Evolutionary conservation across 129 eudicot genomes (phyloP), one percentile per base, ranked within the genome.

Genomic region (Tagetes erecta): DNA sequence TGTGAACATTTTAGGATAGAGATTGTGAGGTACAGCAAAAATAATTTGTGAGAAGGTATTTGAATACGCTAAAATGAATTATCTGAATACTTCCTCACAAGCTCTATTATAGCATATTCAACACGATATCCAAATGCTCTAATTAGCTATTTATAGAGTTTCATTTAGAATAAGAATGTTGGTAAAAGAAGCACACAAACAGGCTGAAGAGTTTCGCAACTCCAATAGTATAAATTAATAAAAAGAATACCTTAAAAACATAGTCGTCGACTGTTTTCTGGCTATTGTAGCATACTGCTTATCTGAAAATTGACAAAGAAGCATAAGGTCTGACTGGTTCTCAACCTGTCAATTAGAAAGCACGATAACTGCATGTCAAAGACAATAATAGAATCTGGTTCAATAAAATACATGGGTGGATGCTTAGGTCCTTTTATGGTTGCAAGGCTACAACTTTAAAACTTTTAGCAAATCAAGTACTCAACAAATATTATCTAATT

Each of bases 241-340:
- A 44, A 57, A 66, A 70, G 88, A 67, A 70, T 80, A 95, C 99
- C 97, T 87, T 71, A 95, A 82, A 71, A 83, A 79, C 68, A 88
- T 66, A 50, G 84, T 73, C 50, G 82, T 78, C n/a, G 87, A 85
- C 75, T 87, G 89, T 74, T 84, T 87, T 66, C 87, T 78, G 81
- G 91, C 84, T 70, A 91, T 73, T 68, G 90, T 77, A 67, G 76
- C 88, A 80, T 76, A 68, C 75, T 91, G 93, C 42, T 86, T 78
- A 63, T 88, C 87, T 59, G 82, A 64, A 78, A 95, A 91, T 70
- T 87, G 94, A 78, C 94, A 91, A 70, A 80, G 60, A 66, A 95
- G 91, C 50, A 78, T 59, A 63, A 91, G 68, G 41, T 91, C 96
- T 67, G 91, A 78, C 79, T 80, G 89, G 84, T 95, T 95, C 77